These are phyloP conservation scores for Neurospora sp. DNA, from an alignment of 2,329 filamentous ascomycete genomes.

Conservation along the genomic window DNA sequence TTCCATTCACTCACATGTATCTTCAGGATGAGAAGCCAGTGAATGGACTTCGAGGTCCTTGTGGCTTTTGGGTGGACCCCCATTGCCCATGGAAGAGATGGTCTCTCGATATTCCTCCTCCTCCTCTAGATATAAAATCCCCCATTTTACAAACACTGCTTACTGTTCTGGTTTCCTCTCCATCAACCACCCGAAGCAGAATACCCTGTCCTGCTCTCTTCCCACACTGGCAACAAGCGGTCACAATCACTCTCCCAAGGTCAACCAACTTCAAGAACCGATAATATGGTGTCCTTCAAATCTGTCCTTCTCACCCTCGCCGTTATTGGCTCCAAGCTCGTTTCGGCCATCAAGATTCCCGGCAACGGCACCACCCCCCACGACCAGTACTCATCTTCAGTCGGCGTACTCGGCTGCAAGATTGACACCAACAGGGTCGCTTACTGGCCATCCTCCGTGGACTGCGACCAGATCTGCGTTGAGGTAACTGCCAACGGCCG, in stretches of 20 bases:
- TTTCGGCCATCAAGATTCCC: neutral
- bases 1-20: neutral
- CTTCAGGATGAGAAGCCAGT: neutral
- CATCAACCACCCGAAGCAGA: neutral
- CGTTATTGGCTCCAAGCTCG: neutral
- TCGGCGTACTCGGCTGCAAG: constrained; percentile 50
- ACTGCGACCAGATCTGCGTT: constrained; percentile 47
- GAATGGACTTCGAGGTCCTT: neutral
- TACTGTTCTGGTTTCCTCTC: neutral
- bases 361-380: constrained; percentile 38
- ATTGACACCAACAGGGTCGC: constrained; percentile 49
- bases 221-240: neutral
- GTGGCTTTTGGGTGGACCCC: neutral
- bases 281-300: neutral
- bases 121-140: neutral
- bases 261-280: neutral
- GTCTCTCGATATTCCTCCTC: neutral
- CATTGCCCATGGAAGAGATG: neutral
- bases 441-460: constrained; percentile 44
- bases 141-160: neutral
- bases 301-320: neutral
- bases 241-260: neutral
- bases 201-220: neutral
- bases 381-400: constrained; percentile 42
- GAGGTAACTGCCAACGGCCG: constrained; percentile 37